Evolutionary conservation across 257 asterid species (phyloP).

Genomic region (Thymus mandschuricus): DNA sequence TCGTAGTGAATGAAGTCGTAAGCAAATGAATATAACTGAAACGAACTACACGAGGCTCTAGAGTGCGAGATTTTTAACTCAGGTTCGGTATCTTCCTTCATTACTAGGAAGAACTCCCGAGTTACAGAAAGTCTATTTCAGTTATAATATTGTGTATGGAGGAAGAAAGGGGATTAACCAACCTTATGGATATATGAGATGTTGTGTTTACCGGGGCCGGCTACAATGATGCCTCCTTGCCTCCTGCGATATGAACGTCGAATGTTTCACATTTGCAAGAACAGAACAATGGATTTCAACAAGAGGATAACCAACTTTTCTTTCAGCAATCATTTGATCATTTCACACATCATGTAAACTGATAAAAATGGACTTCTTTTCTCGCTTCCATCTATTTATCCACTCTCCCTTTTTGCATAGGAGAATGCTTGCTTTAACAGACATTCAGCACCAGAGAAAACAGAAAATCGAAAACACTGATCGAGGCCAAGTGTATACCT

Average conservation of each 20-base stretch:
- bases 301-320: not conserved
- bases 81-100: not conserved
- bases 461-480: not conserved
- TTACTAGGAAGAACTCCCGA: not conserved
- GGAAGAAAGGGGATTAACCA: constrained; percentile 22
- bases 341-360: not conserved
- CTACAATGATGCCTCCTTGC: constrained; percentile 94
- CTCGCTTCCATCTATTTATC: no score
- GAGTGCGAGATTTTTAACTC: not conserved
- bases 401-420: no score
- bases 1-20: not conserved
- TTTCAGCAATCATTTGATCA: not conserved
- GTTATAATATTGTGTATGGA: constrained; percentile 42
- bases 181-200: constrained; percentile 86
- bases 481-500: no score
- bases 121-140: not conserved
- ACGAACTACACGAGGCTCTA: not conserved
- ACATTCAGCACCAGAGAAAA: not conserved
- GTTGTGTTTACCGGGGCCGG: constrained; percentile 89
- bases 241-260: constrained; percentile 57
- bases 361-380: not conserved
- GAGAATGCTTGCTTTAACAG: no score
- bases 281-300: not conserved
- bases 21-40: not conserved
- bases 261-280: constrained; percentile 3